These are phyloP conservation scores for Pyrenula massariospora DNA, from an alignment of 495 filamentous ascomycete genomes.

Conservation along the genomic window DNA sequence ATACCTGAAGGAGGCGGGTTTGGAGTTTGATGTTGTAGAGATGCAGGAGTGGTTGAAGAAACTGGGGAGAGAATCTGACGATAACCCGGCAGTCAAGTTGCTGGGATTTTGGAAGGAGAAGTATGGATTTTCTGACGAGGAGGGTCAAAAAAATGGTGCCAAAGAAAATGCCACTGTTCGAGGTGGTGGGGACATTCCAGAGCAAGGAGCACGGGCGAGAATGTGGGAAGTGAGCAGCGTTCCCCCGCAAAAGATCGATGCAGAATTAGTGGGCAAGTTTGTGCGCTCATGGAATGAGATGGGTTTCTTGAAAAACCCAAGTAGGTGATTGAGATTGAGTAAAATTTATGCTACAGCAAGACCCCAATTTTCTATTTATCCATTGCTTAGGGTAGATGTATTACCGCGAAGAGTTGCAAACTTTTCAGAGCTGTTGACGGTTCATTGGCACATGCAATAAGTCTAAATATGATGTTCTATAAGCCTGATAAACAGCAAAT, in stretches of 20 bases:
- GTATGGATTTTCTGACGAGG: conserved; percentile 6
- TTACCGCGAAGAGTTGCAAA: too few species aligned
- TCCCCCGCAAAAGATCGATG: background rate
- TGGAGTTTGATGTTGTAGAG: conserved; percentile 15
- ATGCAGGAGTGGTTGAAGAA: conserved; percentile 27
- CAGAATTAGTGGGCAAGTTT: background rate
- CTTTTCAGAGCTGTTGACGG: too few species aligned
- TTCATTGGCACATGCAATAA: too few species aligned
- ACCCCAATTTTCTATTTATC: too few species aligned
- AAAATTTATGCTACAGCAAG: too few species aligned
- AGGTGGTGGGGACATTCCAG: too few species aligned
- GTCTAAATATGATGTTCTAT: too few species aligned
- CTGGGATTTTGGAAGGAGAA: conserved; percentile 33
- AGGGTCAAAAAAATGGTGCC: too few species aligned
- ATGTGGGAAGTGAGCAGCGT: background rate
- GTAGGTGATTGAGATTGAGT: too few species aligned
- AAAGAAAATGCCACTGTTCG: too few species aligned
- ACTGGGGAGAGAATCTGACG: conserved; percentile 19
- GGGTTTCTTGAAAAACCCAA: background rate
- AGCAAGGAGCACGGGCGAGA: background rate
- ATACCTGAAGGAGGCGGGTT: conserved; percentile 21
- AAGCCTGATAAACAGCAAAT: too few species aligned
- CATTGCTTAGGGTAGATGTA: too few species aligned
- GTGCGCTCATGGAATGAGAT: background rate
- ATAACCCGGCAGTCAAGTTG: conserved; percentile 27